Percentiles rank a stretch among this genome's conserved stretches.
phyloP scores from a whole-genome alignment of 495 filamentous ascomycete species.

The Tuber aestivum region DNA sequence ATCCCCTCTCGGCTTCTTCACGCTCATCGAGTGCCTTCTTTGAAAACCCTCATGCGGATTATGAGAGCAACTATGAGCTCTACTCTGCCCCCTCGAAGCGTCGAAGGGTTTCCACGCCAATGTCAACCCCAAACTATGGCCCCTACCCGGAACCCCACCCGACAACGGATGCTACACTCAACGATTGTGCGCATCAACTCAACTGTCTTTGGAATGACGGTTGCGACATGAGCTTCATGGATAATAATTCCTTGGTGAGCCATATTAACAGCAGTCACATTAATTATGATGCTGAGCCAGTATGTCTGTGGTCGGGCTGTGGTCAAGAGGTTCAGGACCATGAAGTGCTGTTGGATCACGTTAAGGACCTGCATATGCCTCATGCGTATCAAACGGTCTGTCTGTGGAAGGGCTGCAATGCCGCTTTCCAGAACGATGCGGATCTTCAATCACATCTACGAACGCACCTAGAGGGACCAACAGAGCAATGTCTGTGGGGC shows the following conservation, averaged over 20 bases:
- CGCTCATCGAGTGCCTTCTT: conserved; percentile 31
- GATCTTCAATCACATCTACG: conserved; percentile 35
- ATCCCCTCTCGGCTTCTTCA: conserved; percentile 22
- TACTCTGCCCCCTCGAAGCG: conserved; percentile 21
- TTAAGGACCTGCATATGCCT: conserved; percentile 16
- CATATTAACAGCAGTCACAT: conserved; percentile 16
- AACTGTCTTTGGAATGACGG: conserved; percentile 18
- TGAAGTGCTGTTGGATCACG: conserved; percentile 15
- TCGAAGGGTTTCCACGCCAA: conserved; percentile 27
- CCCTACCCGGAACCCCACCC: conserved; percentile 8
- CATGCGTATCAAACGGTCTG: conserved; percentile 22
- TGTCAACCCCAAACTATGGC: conserved; percentile 21
- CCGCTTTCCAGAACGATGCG: conserved; percentile 31
- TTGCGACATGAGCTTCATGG: conserved; percentile 21
- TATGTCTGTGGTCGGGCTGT: conserved; percentile 24
- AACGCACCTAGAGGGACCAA: conserved; percentile 20
- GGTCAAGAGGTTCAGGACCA: conserved; percentile 13
- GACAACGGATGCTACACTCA: conserved; percentile 22
- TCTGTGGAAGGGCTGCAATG: conserved; percentile 40
- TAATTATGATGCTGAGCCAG: background rate
- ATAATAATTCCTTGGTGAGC: conserved; percentile 11
- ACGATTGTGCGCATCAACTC: conserved; percentile 17
- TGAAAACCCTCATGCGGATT: conserved; percentile 20
- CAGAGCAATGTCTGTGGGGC: conserved; percentile 38
- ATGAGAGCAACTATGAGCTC: conserved; percentile 20